These are phyloP conservation scores for Phanerodontia chrysosporium DNA, from an alignment of 768 basidiomycete species.

Conservation along the genomic window DNA sequence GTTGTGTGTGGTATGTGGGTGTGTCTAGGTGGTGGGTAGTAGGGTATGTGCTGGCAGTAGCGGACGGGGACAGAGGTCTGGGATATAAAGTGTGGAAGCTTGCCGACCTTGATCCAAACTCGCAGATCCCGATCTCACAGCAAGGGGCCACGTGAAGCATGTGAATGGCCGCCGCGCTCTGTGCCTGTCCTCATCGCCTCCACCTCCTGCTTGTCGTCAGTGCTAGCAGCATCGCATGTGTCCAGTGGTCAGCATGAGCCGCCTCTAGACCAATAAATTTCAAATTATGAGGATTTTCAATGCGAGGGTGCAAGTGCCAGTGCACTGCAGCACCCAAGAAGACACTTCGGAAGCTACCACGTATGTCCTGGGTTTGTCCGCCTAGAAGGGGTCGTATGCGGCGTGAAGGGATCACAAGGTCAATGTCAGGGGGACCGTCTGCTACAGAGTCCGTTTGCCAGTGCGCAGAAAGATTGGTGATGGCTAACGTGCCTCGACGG, in stretches of 20 bases:
- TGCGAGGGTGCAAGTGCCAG: background rate
- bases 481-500: no score
- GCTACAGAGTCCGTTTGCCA: no score
- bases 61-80: background rate
- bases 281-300: background rate
- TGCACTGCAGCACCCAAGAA: background rate
- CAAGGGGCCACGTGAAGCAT: constrained; percentile 5
- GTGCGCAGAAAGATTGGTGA: no score
- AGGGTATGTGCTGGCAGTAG: constrained; percentile 3
- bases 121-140: constrained; percentile 7
- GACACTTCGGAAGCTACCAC: background rate
- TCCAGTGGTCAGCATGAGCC: background rate
- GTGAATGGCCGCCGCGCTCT: background rate
- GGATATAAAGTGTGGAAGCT: constrained; percentile 5
- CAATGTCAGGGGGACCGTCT: constrained; percentile 2
- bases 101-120: constrained; percentile 9
- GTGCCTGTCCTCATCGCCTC: background rate
- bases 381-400: background rate
- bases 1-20: background rate
- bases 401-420: constrained; percentile 5
- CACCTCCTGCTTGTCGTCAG: background rate
- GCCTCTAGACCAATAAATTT: background rate
- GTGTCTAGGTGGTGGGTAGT: background rate
- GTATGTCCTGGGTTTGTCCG: constrained; percentile 12
- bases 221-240: background rate